Evolutionary conservation across 2,329 filamentous ascomycete species (phyloP), one percentile per base, ranked within the genome.

Genomic region (Aspergillus fijiensis): DNA sequence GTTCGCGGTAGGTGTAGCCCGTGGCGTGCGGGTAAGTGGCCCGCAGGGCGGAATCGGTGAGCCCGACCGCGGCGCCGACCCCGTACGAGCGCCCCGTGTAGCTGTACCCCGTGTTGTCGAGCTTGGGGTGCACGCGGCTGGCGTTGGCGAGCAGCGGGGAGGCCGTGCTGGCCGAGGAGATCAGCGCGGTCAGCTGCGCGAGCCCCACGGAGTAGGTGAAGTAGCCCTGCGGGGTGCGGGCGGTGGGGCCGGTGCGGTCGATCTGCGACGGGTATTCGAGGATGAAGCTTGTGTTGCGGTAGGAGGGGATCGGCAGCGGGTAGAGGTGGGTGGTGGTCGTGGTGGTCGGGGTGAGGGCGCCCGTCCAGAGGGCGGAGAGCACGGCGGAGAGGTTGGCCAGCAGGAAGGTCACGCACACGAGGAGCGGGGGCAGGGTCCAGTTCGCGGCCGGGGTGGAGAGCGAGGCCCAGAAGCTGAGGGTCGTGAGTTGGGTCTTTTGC

Each of bases 161-260:
- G 48, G 55, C 55, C 12, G 49, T 27, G 55, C 14, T 45, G 4
- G 55, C 55, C 14, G 55, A 51, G 47, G 55, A 31, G 53, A 55
- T 27, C 23, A 55, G 53, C 2, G 50, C 33, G 12, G 50, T 52
- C 11, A 52, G 50, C 3, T 35, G 50, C 5, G 31, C 50, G 1
- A 52, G 29, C 2, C 50, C 50, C 10, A 52, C 50, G n/a, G 50
- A 52, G 50, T 52, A 52, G 27, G 50, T 52, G 19, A 52, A 52
- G 11, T 52, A 52, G n/a, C 50, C 50, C n/a, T 11, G n/a, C 1
- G 27, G 5, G 19, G 50, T 52, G 50, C 50, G 50, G n/a, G 35
- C 29, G n/a, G 50, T 23, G 16, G 50, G 50, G 3, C 50, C 50
- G 10, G 50, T 52, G 10, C 21, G 33, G 50, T 52, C 50, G 19